Evolutionary conservation across 345 rosid species (phyloP).

Genomic region (Hypericum perforatum): DNA sequence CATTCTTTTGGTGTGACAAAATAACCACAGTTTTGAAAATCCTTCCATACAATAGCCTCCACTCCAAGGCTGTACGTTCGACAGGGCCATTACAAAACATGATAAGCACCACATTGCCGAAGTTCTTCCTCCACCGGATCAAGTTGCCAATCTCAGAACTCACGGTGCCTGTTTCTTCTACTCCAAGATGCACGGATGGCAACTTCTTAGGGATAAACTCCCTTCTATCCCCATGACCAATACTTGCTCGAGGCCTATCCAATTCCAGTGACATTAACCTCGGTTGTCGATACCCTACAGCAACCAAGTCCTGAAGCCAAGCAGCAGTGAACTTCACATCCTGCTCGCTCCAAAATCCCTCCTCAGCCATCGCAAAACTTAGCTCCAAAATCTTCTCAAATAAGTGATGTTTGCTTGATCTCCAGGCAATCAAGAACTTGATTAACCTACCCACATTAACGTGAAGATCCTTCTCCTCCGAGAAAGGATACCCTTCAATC

Average conservation of each 20-base stretch:
- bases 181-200: conserved; percentile 94
- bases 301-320: conserved; percentile 96
- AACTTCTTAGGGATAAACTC: conserved; percentile 76
- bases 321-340: conserved; percentile 85
- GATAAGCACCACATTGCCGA: conserved; percentile 87
- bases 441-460: conserved; percentile 86
- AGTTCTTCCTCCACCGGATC: conserved; percentile 90
- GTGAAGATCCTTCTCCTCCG: conserved; percentile 98
- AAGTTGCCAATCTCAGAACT: conserved; percentile 86
- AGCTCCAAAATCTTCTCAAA: conserved; percentile 81
- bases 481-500: conserved; percentile 83
- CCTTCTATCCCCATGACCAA: conserved; percentile 88
- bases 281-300: conserved; percentile 95
- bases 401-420: conserved; percentile 75
- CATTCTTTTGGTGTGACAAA: conserved; percentile 59
- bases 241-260: conserved; percentile 67
- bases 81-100: conserved; percentile 91
- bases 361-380: conserved; percentile 91
- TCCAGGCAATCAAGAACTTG: conserved; percentile 78
- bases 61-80: conserved; percentile 89
- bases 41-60: conserved; percentile 95
- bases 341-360: conserved; percentile 89
- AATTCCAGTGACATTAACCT: conserved; percentile 89
- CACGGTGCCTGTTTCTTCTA: conserved; percentile 87
- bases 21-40: conserved; percentile 88